Conservation (phyloP, 306 rosid species). For the Calophaca sinica region DNA sequence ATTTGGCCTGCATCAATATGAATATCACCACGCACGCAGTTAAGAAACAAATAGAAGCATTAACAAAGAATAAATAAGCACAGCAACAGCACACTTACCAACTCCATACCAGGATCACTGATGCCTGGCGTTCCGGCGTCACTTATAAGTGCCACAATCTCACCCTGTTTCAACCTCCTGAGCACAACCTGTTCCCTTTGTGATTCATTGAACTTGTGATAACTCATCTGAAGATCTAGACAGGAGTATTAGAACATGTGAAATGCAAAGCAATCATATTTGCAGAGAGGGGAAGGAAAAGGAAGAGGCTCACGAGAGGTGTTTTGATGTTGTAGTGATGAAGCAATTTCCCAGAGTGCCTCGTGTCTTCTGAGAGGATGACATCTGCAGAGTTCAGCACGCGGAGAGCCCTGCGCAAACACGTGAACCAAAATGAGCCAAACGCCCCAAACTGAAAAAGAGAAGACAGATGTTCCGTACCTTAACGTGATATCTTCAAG, state of each 20-base stretch:
- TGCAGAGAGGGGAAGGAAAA: not conserved
- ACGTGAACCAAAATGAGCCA: not conserved
- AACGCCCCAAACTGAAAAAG: not conserved
- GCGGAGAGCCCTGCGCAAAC: conserved; percentile 74
- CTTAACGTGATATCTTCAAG: conserved; percentile 69
- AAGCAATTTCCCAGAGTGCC: conserved; percentile 92
- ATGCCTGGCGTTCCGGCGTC: conserved; percentile 97
- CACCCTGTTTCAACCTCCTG: conserved; percentile 85
- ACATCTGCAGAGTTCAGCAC: conserved; percentile 78
- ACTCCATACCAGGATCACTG: conserved; percentile 89
- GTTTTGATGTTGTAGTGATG: conserved; percentile 81
- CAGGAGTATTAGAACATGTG: conserved; percentile 45
- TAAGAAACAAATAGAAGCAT: not conserved
- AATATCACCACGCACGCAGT: not conserved
- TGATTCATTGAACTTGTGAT: conserved; percentile 90
- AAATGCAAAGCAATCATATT: not conserved
- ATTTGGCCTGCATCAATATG: conserved; percentile 70
- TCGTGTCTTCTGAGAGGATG: conserved; percentile 89
- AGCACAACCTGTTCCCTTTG: conserved; percentile 85
- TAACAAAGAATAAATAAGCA: not conserved
- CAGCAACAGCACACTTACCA: conserved; percentile 60
- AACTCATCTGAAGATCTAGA: conserved; percentile 74
- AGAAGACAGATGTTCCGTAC: conserved; percentile 30
- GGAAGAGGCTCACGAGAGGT: conserved; percentile 70
- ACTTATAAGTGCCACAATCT: conserved; percentile 80